These are phyloP conservation scores for Podospora pseudopauciseta DNA, from an alignment of 495 filamentous ascomycete genomes.

Conservation along the genomic window DNA sequence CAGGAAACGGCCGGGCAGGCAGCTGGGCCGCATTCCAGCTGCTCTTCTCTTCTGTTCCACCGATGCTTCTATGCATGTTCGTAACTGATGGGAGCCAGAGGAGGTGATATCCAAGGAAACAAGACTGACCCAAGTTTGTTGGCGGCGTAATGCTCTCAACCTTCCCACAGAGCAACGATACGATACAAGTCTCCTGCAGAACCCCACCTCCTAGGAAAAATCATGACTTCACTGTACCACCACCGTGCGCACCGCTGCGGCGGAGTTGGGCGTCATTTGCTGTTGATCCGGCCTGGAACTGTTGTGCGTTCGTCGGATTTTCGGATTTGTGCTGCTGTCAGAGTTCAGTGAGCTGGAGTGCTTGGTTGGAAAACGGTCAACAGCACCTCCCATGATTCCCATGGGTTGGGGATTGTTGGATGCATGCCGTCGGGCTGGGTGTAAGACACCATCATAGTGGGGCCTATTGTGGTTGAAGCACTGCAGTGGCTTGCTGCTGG, in stretches of 20 bases:
- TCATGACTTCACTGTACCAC: neutral
- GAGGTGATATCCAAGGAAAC: too few relatives aligned
- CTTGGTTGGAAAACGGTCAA: neutral
- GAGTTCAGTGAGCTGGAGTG: too few relatives aligned
- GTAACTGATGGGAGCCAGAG: neutral
- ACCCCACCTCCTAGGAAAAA: neutral
- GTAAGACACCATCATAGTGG: neutral
- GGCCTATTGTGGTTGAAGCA: too few relatives aligned
- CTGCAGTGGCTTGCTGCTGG: too few relatives aligned
- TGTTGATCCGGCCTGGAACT: too few relatives aligned
- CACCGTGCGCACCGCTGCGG: neutral
- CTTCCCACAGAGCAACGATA: neutral
- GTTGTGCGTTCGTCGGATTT: neutral
- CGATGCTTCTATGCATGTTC: neutral
- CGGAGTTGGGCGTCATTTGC: neutral
- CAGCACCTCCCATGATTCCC: neutral
- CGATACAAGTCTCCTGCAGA: too few relatives aligned
- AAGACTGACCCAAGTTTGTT: neutral
- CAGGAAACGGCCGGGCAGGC: neutral
- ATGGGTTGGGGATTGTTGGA: neutral
- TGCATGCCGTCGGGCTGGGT: neutral
- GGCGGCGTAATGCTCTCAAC: neutral
- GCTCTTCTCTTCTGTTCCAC: neutral
- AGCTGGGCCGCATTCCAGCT: neutral
- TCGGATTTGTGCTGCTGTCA: neutral